Evolutionary conservation across 352 stramenopile species (phyloP), one percentile per base, ranked within the genome.

Genomic region (Lagenidium sp.): DNA sequence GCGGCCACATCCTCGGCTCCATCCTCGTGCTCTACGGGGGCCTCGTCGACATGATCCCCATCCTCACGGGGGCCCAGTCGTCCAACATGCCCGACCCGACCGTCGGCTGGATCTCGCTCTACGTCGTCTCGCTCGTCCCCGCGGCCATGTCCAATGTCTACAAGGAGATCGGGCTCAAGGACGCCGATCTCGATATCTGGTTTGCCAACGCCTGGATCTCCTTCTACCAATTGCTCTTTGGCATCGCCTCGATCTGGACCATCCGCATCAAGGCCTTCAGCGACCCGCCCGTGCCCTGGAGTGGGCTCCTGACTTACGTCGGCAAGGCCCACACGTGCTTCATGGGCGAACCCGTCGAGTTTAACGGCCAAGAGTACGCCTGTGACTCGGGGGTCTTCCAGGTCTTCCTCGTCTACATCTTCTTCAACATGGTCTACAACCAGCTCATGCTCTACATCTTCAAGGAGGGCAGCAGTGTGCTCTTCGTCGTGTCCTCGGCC

Each of bases 401-500:
- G 21, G 71, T 83, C 15, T 93, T 87, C 55, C 43, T 90, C 32
- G 65, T 88, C 37, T 93, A 85, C 54, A 93, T 93, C 46, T 45
- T 90, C 19, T 91, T 91, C 68, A 88, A 88, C 57, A 84, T 82
- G 43, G 63, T 86, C 10, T 91, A 86, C 71, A 91, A 91, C 52
- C 75, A 92, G 60, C 69, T 94, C 31, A 92, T 92, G 76, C 63
- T 94, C 39, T 89, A 86, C 50, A 86, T 94, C 52, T 89, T 94
- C 64, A 90, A 92, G 48, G 75, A 90, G 65, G 82, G 82, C 50
- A 89, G 75, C 60, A 90, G 76, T 26, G 82, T 92, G 47, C 58
- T 94, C 29, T 94, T 94, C 35, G 82, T 94, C 20, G 79, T 94
- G 15, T 91, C 82, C 3, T 94, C 82, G 16, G 79, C 81, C 3